These are phyloP conservation scores for Phytophthora constricta DNA, from an alignment of 352 stramenopile genomes.

Conservation along the genomic window DNA sequence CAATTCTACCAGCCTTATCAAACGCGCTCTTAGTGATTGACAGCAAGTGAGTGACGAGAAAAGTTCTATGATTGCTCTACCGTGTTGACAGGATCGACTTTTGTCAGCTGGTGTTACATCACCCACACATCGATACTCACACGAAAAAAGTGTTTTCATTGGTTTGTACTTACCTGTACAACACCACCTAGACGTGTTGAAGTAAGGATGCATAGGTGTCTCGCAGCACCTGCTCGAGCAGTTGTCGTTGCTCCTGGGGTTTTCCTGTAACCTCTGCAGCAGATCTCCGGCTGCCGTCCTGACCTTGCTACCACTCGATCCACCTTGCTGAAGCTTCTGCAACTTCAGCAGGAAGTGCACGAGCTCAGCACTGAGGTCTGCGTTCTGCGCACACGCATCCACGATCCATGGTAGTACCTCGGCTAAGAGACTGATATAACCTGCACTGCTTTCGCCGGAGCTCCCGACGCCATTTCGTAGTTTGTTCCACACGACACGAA, in stretches of 20 bases:
- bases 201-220: constrained; percentile 46
- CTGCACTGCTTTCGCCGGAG: constrained; percentile 31
- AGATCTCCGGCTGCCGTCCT: constrained; percentile 16
- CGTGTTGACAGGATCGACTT: too few species aligned
- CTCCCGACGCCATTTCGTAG: constrained; percentile 47
- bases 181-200: constrained; percentile 38
- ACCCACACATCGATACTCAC: too few species aligned
- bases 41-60: too few species aligned
- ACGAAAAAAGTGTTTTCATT: too few species aligned
- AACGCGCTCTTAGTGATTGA: too few species aligned
- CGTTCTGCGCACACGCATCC: constrained; percentile 51
- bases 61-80: too few species aligned
- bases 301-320: constrained; percentile 23
- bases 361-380: constrained; percentile 62
- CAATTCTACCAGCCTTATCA: too few species aligned
- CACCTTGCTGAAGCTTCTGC: constrained; percentile 54
- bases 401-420: constrained; percentile 58
- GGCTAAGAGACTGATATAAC: constrained; percentile 45
- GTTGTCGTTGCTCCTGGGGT: constrained; percentile 34
- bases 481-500: constrained; percentile 69
- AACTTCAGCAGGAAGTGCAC: constrained; percentile 75
- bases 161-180: too few species aligned
- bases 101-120: too few species aligned
- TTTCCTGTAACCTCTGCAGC: constrained; percentile 23
- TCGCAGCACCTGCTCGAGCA: constrained; percentile 44